A percentile compares a stretch with the other conserved stretches of the same genome.
Conservation (phyloP, 1,284 basidiomycete species). For the Cutaneotrichosporon sp. region DNA sequence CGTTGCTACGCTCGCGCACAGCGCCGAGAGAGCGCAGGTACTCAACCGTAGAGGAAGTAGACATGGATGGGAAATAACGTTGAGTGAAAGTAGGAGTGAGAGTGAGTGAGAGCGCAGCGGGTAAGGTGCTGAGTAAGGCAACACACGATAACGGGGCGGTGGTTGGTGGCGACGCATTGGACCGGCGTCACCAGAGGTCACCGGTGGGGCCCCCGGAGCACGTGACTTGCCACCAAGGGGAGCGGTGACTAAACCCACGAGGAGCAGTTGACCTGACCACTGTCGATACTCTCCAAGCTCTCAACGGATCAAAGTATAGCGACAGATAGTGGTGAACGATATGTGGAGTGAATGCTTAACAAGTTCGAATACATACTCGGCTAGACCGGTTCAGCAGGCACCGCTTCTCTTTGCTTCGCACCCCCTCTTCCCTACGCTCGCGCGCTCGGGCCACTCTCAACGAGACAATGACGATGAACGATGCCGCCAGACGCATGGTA, state of each 20-base stretch:
- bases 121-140: background rate
- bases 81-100: background rate
- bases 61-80: background rate
- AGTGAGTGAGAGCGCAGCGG: background rate
- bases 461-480: no score
- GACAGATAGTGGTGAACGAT: no score
- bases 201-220: conserved; percentile 5
- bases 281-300: no score
- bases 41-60: conserved; percentile 4
- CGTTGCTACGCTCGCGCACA: conserved; percentile 77
- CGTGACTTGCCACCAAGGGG: background rate
- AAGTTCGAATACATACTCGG: no score
- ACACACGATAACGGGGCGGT: background rate
- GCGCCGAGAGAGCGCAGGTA: conserved; percentile 84
- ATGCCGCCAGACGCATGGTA: no score
- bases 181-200: background rate
- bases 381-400: no score
- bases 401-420: no score
- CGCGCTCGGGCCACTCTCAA: no score
- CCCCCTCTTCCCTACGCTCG: no score
- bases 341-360: no score
- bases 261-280: no score
- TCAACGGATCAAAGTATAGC: no score
- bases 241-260: background rate
- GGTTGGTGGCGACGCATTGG: background rate